Conservation (phyloP, 176 grass and related monocot species). For the Puccinellia tenuiflora region DNA sequence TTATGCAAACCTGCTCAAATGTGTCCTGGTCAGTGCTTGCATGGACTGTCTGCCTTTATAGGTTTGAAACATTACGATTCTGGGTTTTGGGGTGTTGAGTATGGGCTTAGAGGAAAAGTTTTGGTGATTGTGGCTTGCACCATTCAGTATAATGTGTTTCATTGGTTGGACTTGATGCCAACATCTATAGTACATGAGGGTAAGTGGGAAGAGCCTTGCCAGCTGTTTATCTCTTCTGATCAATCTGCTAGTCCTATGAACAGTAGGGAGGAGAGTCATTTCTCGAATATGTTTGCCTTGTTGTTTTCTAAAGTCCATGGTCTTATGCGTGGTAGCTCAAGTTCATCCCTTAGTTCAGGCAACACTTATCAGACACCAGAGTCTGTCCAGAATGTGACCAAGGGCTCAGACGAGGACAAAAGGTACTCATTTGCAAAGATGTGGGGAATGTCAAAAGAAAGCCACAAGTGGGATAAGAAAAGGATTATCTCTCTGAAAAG, state of each 20-base stretch:
- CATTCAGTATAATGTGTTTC: constrained; percentile 96
- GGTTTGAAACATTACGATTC: constrained; percentile 82
- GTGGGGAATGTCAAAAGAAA: constrained; percentile 94
- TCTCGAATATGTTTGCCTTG: constrained; percentile 41
- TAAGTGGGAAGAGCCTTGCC: constrained; percentile 94
- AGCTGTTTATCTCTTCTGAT: constrained; percentile 71
- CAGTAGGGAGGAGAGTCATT: constrained; percentile 39
- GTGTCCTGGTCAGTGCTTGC: constrained; percentile 73
- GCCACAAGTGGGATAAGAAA: constrained; percentile 90
- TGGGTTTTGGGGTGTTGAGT: constrained; percentile 89
- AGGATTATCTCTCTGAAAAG: constrained; percentile 65
- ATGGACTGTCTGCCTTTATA: constrained; percentile 65
- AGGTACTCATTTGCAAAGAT: constrained; percentile 68
- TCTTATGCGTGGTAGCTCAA: constrained; percentile 38
- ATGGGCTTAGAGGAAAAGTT: constrained; percentile 80
- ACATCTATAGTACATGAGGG: constrained; percentile 60
- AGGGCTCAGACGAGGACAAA: constrained; percentile 41
- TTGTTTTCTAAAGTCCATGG: constrained; percentile 56
- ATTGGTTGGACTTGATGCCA: constrained; percentile 82
- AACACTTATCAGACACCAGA: constrained; percentile 39
- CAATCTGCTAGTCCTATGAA: constrained; percentile 26
- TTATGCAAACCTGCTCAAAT: constrained; percentile 82
- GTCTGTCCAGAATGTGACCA: constrained; percentile 20
- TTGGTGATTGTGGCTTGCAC: constrained; percentile 83
- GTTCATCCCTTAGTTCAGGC: constrained; percentile 30